A percentile compares a stretch with the other conserved stretches of the same genome.
Conservation (phyloP, 192 early-diverging fungal genomes). For the Linnemannia schmuckeri region DNA sequence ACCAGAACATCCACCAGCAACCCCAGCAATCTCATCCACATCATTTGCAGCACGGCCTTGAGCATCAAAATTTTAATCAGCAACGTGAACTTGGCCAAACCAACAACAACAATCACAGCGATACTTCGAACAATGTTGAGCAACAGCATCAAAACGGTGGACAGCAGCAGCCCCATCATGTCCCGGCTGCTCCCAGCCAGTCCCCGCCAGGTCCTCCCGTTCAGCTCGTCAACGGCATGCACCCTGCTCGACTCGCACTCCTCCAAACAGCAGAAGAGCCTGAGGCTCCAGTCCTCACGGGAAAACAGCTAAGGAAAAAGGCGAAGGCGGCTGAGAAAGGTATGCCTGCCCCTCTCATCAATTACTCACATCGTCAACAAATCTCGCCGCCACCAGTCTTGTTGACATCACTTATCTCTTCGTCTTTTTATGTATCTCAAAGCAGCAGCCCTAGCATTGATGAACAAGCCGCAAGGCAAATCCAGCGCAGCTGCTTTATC, state of each 20-base stretch:
- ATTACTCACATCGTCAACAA: neutral
- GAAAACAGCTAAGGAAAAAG: neutral
- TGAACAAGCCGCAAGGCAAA: neutral
- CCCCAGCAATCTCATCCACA: neutral
- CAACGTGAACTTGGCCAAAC: neutral
- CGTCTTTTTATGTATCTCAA: neutral
- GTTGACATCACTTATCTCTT: neutral
- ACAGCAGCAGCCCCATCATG: neutral
- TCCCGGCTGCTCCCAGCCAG: neutral
- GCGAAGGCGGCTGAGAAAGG: neutral
- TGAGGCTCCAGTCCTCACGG: neutral
- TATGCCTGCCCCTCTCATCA: neutral
- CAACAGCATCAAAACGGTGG: neutral
- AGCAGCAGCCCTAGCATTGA: neutral
- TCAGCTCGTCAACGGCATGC: neutral
- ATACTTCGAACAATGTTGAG: neutral
- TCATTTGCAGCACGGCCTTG: neutral
- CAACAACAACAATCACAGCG: neutral
- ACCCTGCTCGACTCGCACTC: neutral
- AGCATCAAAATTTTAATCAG: neutral
- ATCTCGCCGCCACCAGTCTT: neutral
- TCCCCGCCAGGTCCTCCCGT: neutral
- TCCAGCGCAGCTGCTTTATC: neutral
- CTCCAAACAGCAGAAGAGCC: neutral
- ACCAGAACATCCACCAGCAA: slow-evolving; percentile 1